A percentile compares a stretch with the other conserved stretches of the same genome.
These are phyloP conservation scores for Colletotrichum eremochloae DNA, from an alignment of 2,329 filamentous ascomycete genomes.

Conservation along the genomic window DNA sequence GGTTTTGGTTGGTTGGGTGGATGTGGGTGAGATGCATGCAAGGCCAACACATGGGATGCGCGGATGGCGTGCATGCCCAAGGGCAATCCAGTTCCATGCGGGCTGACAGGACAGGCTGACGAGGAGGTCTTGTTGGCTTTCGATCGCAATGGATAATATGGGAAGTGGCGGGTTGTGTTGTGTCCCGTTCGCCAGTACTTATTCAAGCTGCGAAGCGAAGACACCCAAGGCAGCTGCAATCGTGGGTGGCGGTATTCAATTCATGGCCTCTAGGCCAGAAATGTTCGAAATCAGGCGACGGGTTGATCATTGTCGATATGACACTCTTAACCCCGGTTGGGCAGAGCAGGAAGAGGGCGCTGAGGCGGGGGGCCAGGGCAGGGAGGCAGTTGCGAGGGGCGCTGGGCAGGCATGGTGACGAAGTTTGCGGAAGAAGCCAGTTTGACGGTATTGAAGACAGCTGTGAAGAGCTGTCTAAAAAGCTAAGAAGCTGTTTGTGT, in stretches of 20 bases:
- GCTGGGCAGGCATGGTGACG: slow-evolving; percentile 68
- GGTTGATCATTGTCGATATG: slow-evolving; percentile 13
- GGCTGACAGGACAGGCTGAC: slow-evolving; percentile 18
- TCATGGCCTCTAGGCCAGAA: background rate
- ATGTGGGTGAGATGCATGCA: slow-evolving; percentile 32
- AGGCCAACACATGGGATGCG: slow-evolving; percentile 33
- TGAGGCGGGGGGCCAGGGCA: slow-evolving; percentile 76
- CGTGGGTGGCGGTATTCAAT: background rate
- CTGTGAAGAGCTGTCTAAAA: slow-evolving; percentile 18
- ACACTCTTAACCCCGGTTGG: slow-evolving; percentile 66
- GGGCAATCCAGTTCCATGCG: slow-evolving; percentile 15
- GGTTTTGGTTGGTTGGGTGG: slow-evolving; percentile 5
- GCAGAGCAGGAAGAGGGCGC: slow-evolving; percentile 74
- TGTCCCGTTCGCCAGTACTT: slow-evolving; percentile 5
- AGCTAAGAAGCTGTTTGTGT: slow-evolving; percentile 33
- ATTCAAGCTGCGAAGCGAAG: slow-evolving; percentile 13
- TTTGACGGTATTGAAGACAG: slow-evolving; percentile 40
- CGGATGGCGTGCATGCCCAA: slow-evolving; percentile 35
- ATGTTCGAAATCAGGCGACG: background rate
- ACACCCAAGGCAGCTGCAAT: slow-evolving; percentile 9
- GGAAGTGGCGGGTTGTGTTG: background rate
- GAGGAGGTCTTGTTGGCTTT: background rate
- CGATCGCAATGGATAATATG: slow-evolving; percentile 31
- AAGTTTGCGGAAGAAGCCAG: slow-evolving; percentile 44
- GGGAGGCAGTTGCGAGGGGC: slow-evolving; percentile 75